Evolutionary conservation across 768 basidiomycete species (phyloP).

Genomic region (Tricholoma hemisulphureum): DNA sequence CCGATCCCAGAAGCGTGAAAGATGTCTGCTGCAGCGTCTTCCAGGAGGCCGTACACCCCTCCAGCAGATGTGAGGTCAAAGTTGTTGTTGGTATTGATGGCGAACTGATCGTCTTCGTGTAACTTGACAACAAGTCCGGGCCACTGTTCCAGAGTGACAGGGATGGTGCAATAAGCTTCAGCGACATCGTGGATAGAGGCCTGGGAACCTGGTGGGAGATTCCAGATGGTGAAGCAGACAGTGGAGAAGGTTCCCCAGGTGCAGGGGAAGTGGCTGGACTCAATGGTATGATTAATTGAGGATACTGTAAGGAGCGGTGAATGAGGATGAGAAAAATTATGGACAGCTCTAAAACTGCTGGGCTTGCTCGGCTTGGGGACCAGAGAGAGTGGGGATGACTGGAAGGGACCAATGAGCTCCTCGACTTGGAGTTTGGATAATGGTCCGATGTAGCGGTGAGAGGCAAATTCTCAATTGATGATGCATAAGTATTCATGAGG

Average conservation of each 20-base stretch:
- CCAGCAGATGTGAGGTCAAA: background rate
- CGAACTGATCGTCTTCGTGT: background rate
- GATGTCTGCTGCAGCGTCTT: constrained; percentile 12
- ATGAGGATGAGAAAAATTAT: too few species aligned
- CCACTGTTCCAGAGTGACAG: constrained; percentile 6
- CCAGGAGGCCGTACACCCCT: background rate
- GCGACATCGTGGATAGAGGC: constrained; percentile 6
- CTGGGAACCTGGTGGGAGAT: too few species aligned
- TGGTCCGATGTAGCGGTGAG: too few species aligned
- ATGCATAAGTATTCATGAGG: too few species aligned
- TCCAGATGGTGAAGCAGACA: too few species aligned
- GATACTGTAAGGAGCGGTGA: constrained; percentile 8
- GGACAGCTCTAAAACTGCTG: constrained; percentile 35
- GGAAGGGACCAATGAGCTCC: too few species aligned
- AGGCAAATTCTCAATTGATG: too few species aligned
- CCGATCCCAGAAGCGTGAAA: constrained; percentile 21
- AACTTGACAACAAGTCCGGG: constrained; percentile 3
- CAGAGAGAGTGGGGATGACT: constrained; percentile 25
- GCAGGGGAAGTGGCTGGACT: too few species aligned
- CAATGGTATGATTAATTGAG: constrained; percentile 22
- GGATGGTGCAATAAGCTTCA: constrained; percentile 15
- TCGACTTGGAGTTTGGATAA: too few species aligned
- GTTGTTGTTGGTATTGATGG: background rate
- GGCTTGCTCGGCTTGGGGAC: constrained; percentile 25
- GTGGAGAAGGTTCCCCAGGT: too few species aligned